phyloP scores from a whole-genome alignment of 2,329 filamentous ascomycete genomes.

The Ascochyta pisi region DNA sequence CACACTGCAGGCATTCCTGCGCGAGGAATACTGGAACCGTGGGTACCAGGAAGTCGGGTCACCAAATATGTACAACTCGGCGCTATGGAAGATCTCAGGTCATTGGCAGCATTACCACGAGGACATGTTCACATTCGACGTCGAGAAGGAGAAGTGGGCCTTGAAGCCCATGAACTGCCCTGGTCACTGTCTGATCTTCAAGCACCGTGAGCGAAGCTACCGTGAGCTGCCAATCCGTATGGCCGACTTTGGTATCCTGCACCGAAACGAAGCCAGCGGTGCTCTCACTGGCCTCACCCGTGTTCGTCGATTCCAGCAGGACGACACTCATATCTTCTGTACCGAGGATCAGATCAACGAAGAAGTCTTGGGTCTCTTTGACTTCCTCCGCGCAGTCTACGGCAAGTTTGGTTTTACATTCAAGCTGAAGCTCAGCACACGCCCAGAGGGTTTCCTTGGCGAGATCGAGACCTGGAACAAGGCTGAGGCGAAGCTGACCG shows the following conservation, averaged over 20 bases:
- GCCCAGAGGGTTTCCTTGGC: constrained; percentile 87
- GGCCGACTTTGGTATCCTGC: constrained; percentile 94
- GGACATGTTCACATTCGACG: constrained; percentile 88
- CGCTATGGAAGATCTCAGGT: constrained; percentile 92
- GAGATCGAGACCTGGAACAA: constrained; percentile 86
- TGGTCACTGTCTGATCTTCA: constrained; percentile 88
- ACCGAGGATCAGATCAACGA: constrained; percentile 76
- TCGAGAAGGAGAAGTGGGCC: constrained; percentile 84
- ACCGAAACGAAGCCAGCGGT: constrained; percentile 94
- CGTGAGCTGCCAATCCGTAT: constrained; percentile 88
- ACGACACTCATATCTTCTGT: constrained; percentile 97
- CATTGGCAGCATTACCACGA: constrained; percentile 94
- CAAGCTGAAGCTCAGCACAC: constrained; percentile 92
- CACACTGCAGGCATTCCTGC: constrained; percentile 79
- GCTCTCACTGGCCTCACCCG: constrained; percentile 89
- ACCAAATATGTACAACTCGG: constrained; percentile 94
- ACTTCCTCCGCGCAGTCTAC: constrained; percentile 82
- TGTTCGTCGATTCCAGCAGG: constrained; percentile 93
- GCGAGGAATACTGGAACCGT: constrained; percentile 88
- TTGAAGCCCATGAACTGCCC: constrained; percentile 99
- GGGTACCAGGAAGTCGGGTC: constrained; percentile 95
- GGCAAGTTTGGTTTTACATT: constrained; percentile 87
- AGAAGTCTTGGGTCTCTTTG: constrained; percentile 84
- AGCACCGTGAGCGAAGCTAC: constrained; percentile 83
- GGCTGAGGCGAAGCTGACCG: constrained; percentile 80